Percentiles rank a stretch among this genome's conserved stretches.
phyloP scores from a whole-genome alignment of 2,329 filamentous ascomycete genomes.

The Aspergillus neotritici region DNA sequence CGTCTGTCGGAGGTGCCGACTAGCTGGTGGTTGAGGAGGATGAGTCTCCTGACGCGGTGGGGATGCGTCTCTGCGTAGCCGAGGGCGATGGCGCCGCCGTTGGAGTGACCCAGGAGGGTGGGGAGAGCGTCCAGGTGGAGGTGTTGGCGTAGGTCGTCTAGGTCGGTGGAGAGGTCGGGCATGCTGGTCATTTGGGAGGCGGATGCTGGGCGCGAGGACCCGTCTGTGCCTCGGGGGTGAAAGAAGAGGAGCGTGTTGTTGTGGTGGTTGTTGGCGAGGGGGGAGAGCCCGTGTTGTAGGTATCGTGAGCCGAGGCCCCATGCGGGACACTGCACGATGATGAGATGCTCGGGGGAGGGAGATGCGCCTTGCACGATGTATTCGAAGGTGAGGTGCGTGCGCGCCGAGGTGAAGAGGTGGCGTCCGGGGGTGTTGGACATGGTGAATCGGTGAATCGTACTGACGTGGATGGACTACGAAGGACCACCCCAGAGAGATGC shows the following conservation, averaged over 20 bases:
- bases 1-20: conserved; percentile 12
- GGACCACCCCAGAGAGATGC: not conserved
- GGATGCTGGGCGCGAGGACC: conserved; percentile 3
- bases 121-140: conserved; percentile 16
- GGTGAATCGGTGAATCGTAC: conserved; percentile 22
- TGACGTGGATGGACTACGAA: conserved; percentile 18
- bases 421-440: conserved; percentile 16
- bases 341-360: conserved; percentile 2
- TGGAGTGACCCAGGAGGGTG: conserved; percentile 21
- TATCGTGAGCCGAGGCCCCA: conserved; percentile 22
- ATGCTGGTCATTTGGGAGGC: conserved; percentile 1
- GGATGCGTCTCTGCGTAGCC: conserved; percentile 23
- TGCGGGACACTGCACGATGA: conserved; percentile 20
- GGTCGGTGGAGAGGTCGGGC: conserved; percentile 14
- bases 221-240: conserved; percentile 23
- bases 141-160: conserved; percentile 22
- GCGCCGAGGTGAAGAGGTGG: conserved; percentile 13
- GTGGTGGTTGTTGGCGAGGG: conserved; percentile 4
- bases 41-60: conserved; percentile 15
- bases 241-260: conserved; percentile 20
- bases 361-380: conserved; percentile 11
- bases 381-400: conserved; percentile 13
- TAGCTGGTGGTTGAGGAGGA: conserved; percentile 21
- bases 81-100: conserved; percentile 24
- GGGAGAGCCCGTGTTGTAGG: conserved; percentile 14